Evolutionary conservation across 2,329 filamentous ascomycete species (phyloP), one percentile per base, ranked within the genome.

Genomic region (Calonectria ilicicola): DNA sequence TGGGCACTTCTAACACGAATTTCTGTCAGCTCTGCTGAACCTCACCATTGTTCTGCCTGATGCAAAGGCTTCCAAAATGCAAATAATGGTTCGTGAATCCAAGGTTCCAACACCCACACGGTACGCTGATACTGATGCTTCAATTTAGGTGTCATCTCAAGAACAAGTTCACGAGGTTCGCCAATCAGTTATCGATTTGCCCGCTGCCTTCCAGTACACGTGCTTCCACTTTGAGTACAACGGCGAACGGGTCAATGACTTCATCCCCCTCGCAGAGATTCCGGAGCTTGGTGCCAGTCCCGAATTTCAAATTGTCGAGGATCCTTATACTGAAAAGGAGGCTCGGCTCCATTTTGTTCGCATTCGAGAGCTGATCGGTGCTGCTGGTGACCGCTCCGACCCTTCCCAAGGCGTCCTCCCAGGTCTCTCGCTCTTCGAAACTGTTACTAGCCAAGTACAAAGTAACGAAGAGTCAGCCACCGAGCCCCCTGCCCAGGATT

Each of bases 251-350:
- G 93, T 99, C 89, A 98, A 98, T 84, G 97, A 99, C 85, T 98
- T 97, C 80, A 91, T 97, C 72, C 93, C 97, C 83, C 90, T 99
- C 74, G 95, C 95, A 67, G 96, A 99, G 82, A 94, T 99, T 68
- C 90, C 93, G 60, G 95, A 91, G 69, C 90, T 99, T 68, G 91
- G 91, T 66, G 85, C 93, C 40, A 92, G 95, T 74, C 94, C 96
- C 42, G 93, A 96, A 80, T 90, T 98, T 71, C 90, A 90, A 67
- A 87, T 99, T 78, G 92, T 98, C 67, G 94, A 98, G 85, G 97
- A 99, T 82, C 95, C 97, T 56, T 99, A 99, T 84, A 99, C 95
- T 51, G 97, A 99, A 87, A 98, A 98, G 87, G 97, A 99, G 86
- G 96, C 97, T 35, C 93, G 97, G 76, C 94, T 99, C 88, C 97